Base-by-base conservation (phyloP, 2,329 filamentous ascomycete genomes). In the Ophiostoma sp. region DNA sequence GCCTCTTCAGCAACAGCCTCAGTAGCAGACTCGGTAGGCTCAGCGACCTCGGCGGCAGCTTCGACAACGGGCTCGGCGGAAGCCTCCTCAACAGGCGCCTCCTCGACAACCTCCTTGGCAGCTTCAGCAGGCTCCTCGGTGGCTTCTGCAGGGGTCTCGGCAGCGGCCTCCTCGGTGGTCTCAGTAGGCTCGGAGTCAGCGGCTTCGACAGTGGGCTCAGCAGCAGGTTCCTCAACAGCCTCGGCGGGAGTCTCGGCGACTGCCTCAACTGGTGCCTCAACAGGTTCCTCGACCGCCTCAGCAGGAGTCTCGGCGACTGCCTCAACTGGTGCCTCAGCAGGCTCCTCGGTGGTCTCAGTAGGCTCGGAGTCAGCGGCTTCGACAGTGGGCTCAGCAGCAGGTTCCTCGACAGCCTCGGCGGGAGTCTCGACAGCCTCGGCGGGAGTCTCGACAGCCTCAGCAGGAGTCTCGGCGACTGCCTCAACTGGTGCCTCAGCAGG, bases 181-280 rank as follows among this genome's bases (percentile, higher is more conserved):
- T 66, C 67, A 4, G 45, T 27, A 14, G 68, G 9, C 49, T 69
- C 62, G 16, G 41, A 42, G 4, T 42, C 45, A 1, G 40, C 18
- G 12, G 16, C 45, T 7, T 44, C 27, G 14, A 12, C 14, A 45
- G 7, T 16, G 4, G 52, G 4, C 52, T 58, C 47, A 14, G 64
- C 68, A 0, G 9, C 11, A 18, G 72, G 70, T 11, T 74, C 71
- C 36, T 73, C 73, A 27, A 27, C 27, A 27, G 42, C 9, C 42
- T 45, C 42, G n/a, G n/a, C n/a, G n/a, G n/a, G n/a, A n/a, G 3
- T 67, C 63, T 68, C 76, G 52, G 74, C 75, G 2, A 73, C 71
- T n/a, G 73, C 49, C 47, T 65, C 62, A 6, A 41, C n/a, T 5
- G 47, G 3, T 64, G 27, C 3, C 45, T 65, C 64, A 16, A 12